Percentiles rank a stretch among this genome's conserved stretches.
These are phyloP conservation scores for Yamadazyma oceani DNA, from an alignment of 1,139 yeast genomes.

Conservation along the genomic window DNA sequence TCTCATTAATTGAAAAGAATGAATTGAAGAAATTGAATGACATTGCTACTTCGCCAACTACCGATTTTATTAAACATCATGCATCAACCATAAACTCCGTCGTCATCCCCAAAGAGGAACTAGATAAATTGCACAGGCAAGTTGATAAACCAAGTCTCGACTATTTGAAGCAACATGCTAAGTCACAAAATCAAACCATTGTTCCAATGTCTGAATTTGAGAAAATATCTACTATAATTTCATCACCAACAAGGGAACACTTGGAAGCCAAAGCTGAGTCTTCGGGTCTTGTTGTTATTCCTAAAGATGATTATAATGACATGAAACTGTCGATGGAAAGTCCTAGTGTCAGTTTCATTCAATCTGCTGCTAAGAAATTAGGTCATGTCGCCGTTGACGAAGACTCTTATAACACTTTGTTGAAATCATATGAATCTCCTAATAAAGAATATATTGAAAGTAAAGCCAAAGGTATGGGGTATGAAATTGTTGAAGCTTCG, in stretches of 20 bases:
- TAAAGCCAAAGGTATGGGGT: conserved; percentile 18
- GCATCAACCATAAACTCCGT: conserved; percentile 18
- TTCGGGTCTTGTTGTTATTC: conserved; percentile 33
- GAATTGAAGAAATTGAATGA: conserved; percentile 15
- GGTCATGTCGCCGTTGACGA: conserved; percentile 19
- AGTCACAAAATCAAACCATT: conserved; percentile 17
- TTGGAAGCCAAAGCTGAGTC: conserved; percentile 33
- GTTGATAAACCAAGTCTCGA: conserved; percentile 21
- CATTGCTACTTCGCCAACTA: conserved; percentile 16
- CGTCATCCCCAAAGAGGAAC: conserved; percentile 23
- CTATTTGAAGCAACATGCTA: conserved; percentile 22
- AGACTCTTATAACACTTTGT: conserved; percentile 17
- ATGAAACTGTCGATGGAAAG: conserved; percentile 22
- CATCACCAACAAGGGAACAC: conserved; percentile 37
- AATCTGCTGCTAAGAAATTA: conserved; percentile 13
- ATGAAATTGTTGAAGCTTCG: conserved; percentile 19
- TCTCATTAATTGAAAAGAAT: conserved; percentile 13
- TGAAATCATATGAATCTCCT: conserved; percentile 22
- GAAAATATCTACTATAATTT: conserved; percentile 25
- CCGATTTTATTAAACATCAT: conserved; percentile 15
- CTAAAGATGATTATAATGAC: conserved; percentile 21
- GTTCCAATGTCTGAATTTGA: conserved; percentile 25
- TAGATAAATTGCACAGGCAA: conserved; percentile 18
- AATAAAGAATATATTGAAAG: conserved; percentile 22
- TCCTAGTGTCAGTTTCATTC: conserved; percentile 24